phyloP scores from a whole-genome alignment of 176 grass and related monocot species.

The Puccinellia tenuiflora region DNA sequence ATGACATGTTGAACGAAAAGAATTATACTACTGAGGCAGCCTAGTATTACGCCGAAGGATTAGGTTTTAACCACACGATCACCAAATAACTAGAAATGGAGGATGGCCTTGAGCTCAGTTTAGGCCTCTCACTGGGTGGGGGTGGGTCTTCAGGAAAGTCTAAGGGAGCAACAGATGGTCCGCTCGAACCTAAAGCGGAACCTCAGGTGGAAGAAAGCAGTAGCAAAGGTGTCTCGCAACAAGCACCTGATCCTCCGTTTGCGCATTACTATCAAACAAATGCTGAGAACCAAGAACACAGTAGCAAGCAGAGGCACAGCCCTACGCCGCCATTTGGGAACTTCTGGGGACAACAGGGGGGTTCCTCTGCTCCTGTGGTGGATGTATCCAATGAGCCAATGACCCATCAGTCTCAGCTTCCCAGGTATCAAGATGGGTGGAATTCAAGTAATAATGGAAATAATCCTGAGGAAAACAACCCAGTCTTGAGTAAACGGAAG shows the following conservation, averaged over 20 bases:
- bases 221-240: conserved; percentile 41
- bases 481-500: conserved; percentile 34
- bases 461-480: conserved; percentile 51
- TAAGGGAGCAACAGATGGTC: conserved; percentile 43
- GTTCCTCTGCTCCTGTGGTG: conserved; percentile 10
- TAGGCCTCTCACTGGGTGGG: conserved; percentile 61
- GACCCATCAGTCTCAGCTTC: conserved; percentile 26
- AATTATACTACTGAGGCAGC: not conserved
- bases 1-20: not conserved
- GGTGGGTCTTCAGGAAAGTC: conserved; percentile 60
- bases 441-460: conserved; percentile 32
- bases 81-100: conserved; percentile 50
- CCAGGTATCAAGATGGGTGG: conserved; percentile 44
- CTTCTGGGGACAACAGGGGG: conserved; percentile 54
- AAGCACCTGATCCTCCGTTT: conserved; percentile 55
- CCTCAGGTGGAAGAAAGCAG: conserved; percentile 72
- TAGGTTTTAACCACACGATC: not conserved
- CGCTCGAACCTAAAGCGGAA: conserved; percentile 52
- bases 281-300: conserved; percentile 46
- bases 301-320: conserved; percentile 53
- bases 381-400: conserved; percentile 32
- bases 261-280: conserved; percentile 48
- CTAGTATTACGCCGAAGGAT: not conserved
- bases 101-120: conserved; percentile 80
- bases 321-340: conserved; percentile 33